These are phyloP conservation scores for Yamadazyma scolyti DNA, from an alignment of 805 yeast genomes.

Conservation along the genomic window DNA sequence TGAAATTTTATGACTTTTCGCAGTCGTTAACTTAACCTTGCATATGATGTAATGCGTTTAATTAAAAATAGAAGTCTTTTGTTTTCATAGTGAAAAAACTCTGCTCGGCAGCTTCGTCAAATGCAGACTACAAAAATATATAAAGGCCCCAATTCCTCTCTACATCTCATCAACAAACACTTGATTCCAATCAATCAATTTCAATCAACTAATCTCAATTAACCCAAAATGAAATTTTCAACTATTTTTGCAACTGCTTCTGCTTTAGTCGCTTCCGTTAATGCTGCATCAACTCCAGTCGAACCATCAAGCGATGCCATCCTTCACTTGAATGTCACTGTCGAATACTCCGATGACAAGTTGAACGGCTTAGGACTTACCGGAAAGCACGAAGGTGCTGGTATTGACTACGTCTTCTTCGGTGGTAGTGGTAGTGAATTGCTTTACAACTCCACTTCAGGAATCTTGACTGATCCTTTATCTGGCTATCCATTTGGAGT, in stretches of 20 bases:
- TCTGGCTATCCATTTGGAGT: slow-evolving; percentile 5
- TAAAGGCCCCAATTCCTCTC: too few species aligned
- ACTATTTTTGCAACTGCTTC: slow-evolving; percentile 10
- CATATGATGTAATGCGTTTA: too few species aligned
- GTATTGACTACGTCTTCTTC: slow-evolving; percentile 35
- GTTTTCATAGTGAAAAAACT: too few species aligned
- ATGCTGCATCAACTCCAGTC: slow-evolving; percentile 12
- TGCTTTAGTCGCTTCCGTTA: slow-evolving; percentile 5
- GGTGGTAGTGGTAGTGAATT: slow-evolving; percentile 14
- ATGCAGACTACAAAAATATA: too few species aligned
- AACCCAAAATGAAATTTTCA: slow-evolving; percentile 13
- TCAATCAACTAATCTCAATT: slow-evolving; percentile 2
- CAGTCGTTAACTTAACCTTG: too few species aligned
- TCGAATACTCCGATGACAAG: slow-evolving; percentile 19
- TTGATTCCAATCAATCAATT: too few species aligned
- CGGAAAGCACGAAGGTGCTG: slow-evolving; percentile 44
- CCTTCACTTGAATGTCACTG: slow-evolving; percentile 8
- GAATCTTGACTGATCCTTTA: not conserved
- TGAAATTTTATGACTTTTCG: too few species aligned
- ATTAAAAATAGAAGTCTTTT: too few species aligned
- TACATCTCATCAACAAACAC: too few species aligned
- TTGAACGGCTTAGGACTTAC: slow-evolving; percentile 27
- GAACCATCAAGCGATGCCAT: too few species aligned
- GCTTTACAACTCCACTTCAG: slow-evolving; percentile 2
- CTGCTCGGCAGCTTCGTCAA: too few species aligned